These are phyloP conservation scores for Meyerozyma elateridarum DNA, from an alignment of 1,139 yeast genomes.

Conservation along the genomic window DNA sequence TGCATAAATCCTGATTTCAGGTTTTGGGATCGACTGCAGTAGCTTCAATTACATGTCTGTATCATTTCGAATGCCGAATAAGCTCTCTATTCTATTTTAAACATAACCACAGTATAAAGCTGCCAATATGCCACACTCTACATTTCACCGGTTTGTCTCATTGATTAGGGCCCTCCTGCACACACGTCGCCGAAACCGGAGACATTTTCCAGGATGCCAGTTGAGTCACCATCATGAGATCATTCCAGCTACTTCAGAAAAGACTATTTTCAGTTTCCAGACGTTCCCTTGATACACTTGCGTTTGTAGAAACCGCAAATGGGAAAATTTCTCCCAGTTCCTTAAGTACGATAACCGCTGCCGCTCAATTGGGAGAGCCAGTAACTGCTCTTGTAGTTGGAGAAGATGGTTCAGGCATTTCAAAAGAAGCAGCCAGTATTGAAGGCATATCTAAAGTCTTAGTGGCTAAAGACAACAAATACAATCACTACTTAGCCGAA, in stretches of 20 bases:
- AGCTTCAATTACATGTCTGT: no score
- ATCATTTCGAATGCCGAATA: no score
- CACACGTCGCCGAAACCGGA: slow-evolving; percentile 2
- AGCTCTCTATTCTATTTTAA: no score
- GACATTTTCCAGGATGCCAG: slow-evolving; percentile 2
- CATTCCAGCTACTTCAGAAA: slow-evolving; percentile 12
- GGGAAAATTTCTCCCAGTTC: slow-evolving; percentile 63
- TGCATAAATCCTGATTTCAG: no score
- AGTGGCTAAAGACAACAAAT: slow-evolving; percentile 45
- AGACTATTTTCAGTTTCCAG: slow-evolving; percentile 29
- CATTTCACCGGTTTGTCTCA: no score
- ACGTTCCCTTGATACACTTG: slow-evolving; percentile 48
- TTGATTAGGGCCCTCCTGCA: no score
- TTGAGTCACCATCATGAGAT: slow-evolving; percentile 3
- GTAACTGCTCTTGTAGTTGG: slow-evolving; percentile 61
- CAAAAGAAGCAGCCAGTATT: slow-evolving; percentile 33
- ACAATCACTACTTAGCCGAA: slow-evolving; percentile 61
- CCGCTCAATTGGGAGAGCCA: slow-evolving; percentile 59
- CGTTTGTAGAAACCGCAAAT: slow-evolving; percentile 61
- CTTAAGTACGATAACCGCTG: slow-evolving; percentile 61
- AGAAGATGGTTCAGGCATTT: slow-evolving; percentile 40
- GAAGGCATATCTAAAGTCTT: slow-evolving; percentile 44
- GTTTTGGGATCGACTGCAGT: no score
- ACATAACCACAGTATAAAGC: no score
- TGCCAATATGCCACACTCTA: no score